A percentile compares a stretch with the other conserved stretches of the same genome.
Conservation (phyloP, 208 protist species). For the Leishmania amazonensis region DNA sequence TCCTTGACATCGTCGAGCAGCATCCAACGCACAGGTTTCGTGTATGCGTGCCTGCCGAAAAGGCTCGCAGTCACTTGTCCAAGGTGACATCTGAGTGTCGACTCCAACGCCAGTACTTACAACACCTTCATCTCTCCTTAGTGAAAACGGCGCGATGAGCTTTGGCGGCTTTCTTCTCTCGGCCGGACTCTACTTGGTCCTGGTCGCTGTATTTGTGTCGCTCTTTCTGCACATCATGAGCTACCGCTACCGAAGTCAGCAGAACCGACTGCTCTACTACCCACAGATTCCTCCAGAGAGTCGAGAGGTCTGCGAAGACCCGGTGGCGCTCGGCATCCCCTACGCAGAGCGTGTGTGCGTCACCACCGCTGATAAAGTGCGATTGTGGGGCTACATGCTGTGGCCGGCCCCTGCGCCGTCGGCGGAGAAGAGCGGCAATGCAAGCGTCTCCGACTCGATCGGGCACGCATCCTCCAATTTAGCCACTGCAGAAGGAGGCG, state of each 20-base stretch:
- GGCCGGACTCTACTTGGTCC: conserved; percentile 19
- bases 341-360: conserved; percentile 74
- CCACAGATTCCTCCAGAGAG: conserved; percentile 66
- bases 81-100: background rate
- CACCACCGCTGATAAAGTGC: conserved; percentile 64
- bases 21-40: background rate
- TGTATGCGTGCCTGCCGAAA: background rate
- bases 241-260: conserved; percentile 30
- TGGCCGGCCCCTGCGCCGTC: conserved; percentile 47
- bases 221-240: conserved; percentile 24
- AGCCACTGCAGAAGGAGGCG: background rate
- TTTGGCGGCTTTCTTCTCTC: conserved; percentile 21
- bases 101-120: background rate
- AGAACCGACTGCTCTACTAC: conserved; percentile 70
- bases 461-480: background rate
- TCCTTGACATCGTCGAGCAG: background rate
- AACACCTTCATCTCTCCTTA: background rate
- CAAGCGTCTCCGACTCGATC: background rate
- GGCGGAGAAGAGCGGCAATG: conserved; percentile 4
- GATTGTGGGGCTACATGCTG: conserved; percentile 75
- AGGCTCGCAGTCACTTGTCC: background rate
- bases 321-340: conserved; percentile 45
- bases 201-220: conserved; percentile 25
- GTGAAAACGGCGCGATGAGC: conserved; percentile 5
- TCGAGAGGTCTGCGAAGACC: conserved; percentile 57